phyloP scores from a whole-genome alignment of 257 asterid genomes.

The Coffea eugenioides region DNA sequence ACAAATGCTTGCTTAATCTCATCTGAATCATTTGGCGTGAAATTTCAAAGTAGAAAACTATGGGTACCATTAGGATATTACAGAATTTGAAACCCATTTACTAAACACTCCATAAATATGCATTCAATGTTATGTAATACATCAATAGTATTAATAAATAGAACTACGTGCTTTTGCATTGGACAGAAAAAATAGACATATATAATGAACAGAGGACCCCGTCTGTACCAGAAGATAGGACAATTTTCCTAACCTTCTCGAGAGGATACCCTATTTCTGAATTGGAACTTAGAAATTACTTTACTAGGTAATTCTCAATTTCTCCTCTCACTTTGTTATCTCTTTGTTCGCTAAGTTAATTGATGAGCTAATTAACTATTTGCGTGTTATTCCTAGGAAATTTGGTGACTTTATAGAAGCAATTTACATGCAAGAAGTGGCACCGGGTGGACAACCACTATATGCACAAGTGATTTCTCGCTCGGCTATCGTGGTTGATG shows the following conservation, averaged over 20 bases:
- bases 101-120: too few species aligned
- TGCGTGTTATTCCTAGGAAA: conserved; percentile 28
- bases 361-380: not conserved
- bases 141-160: too few species aligned
- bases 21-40: too few species aligned
- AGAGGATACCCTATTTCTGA: conserved; percentile 58
- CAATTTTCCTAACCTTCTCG: conserved; percentile 74
- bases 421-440: conserved; percentile 62
- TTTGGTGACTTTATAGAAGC: conserved; percentile 66
- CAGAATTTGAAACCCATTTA: too few species aligned
- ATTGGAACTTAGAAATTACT: conserved; percentile 49
- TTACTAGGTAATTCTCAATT: conserved; percentile 41
- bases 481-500: conserved; percentile 27
- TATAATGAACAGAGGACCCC: too few species aligned
- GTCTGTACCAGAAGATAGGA: conserved; percentile 46
- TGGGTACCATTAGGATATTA: too few species aligned
- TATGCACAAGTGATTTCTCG: conserved; percentile 58
- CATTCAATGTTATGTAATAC: too few species aligned
- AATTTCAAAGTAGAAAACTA: too few species aligned
- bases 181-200: too few species aligned
- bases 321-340: not conserved
- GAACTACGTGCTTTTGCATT: too few species aligned
- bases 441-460: conserved; percentile 47
- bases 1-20: too few species aligned
- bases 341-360: too few species aligned